Evolutionary conservation across 305 asterid genomes (phyloP), one percentile per base, ranked within the genome.

Genomic region (Fraxinus xanthoxyloides): DNA sequence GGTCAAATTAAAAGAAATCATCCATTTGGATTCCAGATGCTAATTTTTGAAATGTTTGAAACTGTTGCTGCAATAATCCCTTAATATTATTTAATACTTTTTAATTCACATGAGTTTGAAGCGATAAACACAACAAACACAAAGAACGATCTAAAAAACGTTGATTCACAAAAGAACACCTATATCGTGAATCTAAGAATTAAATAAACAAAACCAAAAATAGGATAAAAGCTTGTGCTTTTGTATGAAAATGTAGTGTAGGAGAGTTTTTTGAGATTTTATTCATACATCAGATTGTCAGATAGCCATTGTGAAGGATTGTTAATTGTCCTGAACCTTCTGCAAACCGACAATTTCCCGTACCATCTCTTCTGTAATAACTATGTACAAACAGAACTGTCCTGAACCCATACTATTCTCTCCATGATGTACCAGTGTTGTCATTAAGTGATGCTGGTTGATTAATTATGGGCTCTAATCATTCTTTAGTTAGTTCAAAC

Each of bases 401-500:
- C 61, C 61, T 48, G 59, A 17, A 17, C 63, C 63, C 21, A 51
- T 51, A 51, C 78, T 48, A 38, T 77, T 21, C 13, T 51, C 35
- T n/a, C 75, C 75, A 75, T 63, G 84, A 61, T 81, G 15, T 67
- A 46, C 23, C 48, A 67, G 26, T 63, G 43, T 54, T 70, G 59
- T 65, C 65, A 73, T 65, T 31, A 63, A 78, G 72, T 75, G 80
- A 31, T 38, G 69, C 7, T 79, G 78, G 40, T 51, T 75, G 70
- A 84, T 74, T 67, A 48, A 26, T 76, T 67, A 17, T 38, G 32
- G 46, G 19, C 19, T 80, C 76, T 26, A 54, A 80, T 84, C 48
- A 84, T 84, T 76, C 40, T 70, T 36, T 84, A 54, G 73, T 84
- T 26, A 76, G 81, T 84, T 80, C 38, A 76, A 38, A 26, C 31